Percentiles rank a stretch among this genome's conserved stretches.
These are phyloP conservation scores for Hypoxylon rickii DNA, from an alignment of 495 filamentous ascomycete species.

Conservation along the genomic window DNA sequence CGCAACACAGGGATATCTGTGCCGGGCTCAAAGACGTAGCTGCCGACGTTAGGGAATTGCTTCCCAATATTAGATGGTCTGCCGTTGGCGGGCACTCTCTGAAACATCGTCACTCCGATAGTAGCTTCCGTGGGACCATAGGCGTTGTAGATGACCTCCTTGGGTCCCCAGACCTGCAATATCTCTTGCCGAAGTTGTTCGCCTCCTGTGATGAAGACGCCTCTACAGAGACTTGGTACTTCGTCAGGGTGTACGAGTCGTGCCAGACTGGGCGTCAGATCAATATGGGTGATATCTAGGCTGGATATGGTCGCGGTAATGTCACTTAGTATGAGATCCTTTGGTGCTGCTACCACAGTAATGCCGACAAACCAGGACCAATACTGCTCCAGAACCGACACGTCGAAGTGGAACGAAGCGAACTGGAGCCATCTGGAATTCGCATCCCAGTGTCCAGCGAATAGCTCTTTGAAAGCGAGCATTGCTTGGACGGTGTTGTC, in stretches of 20 bases:
- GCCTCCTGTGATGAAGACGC: constrained; percentile 78
- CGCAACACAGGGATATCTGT: constrained; percentile 70
- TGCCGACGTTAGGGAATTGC: constrained; percentile 81
- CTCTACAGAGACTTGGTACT: constrained; percentile 66
- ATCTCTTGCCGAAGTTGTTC: constrained; percentile 75
- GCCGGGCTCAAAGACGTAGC: constrained; percentile 74
- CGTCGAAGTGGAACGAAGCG: constrained; percentile 87
- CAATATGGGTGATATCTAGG: constrained; percentile 83
- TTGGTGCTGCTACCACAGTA: constrained; percentile 73
- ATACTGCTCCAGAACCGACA: constrained; percentile 84
- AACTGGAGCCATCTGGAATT: constrained; percentile 83
- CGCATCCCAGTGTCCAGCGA: constrained; percentile 67
- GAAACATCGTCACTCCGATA: constrained; percentile 83
- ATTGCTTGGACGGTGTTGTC: constrained; percentile 77
- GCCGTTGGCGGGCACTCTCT: constrained; percentile 69
- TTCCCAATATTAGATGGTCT: constrained; percentile 83
- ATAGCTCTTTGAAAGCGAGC: constrained; percentile 72
- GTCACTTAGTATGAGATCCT: constrained; percentile 79
- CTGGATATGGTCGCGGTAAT: constrained; percentile 68
- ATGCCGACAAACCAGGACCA: constrained; percentile 89
- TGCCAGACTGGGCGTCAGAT: constrained; percentile 75
- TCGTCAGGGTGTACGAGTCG: constrained; percentile 64
- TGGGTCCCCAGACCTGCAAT: constrained; percentile 68
- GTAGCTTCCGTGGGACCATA: constrained; percentile 89
- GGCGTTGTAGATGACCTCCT: constrained; percentile 71